Percentiles rank a stretch among this genome's conserved stretches.
Conservation (phyloP, 2,329 filamentous ascomycete genomes). For the Colletotrichum lentis region DNA sequence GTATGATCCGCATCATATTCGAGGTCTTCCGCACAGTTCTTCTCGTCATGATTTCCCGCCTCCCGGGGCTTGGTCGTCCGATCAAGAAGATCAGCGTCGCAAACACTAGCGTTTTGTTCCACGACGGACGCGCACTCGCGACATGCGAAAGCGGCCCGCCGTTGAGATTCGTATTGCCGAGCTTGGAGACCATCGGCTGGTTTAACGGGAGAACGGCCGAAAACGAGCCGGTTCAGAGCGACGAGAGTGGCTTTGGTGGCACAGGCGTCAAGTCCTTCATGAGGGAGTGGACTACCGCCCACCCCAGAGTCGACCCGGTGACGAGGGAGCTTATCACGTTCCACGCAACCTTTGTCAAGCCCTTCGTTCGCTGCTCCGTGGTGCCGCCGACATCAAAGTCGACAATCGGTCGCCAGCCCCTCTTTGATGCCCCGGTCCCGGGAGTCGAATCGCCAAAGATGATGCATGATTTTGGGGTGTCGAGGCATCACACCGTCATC, state of each 20-base stretch:
- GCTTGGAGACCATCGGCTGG: constrained; percentile 74
- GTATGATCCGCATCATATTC: constrained; percentile 58
- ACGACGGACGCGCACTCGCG: constrained; percentile 73
- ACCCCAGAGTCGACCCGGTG: constrained; percentile 71
- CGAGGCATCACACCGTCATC: constrained; percentile 68
- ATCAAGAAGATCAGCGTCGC: constrained; percentile 76
- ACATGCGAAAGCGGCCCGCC: constrained; percentile 77
- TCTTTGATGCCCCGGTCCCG: constrained; percentile 64
- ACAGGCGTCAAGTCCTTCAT: constrained; percentile 66
- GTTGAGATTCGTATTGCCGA: constrained; percentile 69
- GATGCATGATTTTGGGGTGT: constrained; percentile 81
- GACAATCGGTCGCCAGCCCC: constrained; percentile 38
- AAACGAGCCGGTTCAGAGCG: constrained; percentile 50
- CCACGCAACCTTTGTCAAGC: constrained; percentile 70
- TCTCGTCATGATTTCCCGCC: constrained; percentile 64
- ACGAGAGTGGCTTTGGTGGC: constrained; percentile 59
- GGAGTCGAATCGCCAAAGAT: constrained; percentile 72
- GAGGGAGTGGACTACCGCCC: constrained; percentile 75
- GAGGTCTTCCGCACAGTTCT: constrained; percentile 65
- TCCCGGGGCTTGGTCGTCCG: constrained; percentile 61
- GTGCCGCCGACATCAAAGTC: constrained; percentile 40
- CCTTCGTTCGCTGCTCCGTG: constrained; percentile 72
- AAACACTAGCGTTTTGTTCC: constrained; percentile 72
- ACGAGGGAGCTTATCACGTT: constrained; percentile 74
- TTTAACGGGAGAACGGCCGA: constrained; percentile 68